Conservation (phyloP, 768 basidiomycete genomes). For the Phaeolepiota aurea region DNA sequence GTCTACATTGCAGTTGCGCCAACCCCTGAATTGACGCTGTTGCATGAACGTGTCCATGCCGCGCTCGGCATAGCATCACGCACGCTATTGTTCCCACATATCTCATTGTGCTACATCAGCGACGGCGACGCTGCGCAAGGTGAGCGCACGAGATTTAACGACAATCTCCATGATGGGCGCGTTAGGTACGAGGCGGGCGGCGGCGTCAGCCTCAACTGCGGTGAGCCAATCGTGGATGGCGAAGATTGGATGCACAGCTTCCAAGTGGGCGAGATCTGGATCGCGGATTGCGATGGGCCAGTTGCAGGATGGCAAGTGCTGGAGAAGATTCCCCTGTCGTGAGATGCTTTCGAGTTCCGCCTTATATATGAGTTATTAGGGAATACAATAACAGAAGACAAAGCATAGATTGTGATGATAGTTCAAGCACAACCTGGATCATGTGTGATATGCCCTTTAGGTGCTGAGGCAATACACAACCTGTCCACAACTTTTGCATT, state of each 20-base stretch:
- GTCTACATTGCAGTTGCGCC: conserved; percentile 49
- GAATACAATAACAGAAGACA: too few relatives aligned
- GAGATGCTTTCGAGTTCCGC: too few relatives aligned
- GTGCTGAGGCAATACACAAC: too few relatives aligned
- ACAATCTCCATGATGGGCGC: conserved; percentile 29
- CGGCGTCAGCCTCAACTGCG: conserved; percentile 21
- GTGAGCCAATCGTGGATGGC: conserved; percentile 14
- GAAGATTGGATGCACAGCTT: conserved; percentile 35
- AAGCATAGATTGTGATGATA: too few relatives aligned
- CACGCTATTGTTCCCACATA: conserved; percentile 60
- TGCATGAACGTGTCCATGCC: conserved; percentile 42
- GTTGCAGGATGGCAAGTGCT: conserved; percentile 51
- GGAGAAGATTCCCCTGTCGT: conserved; percentile 18
- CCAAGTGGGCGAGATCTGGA: conserved; percentile 45
- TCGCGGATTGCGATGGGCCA: conserved; percentile 49
- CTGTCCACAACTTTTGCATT: too few relatives aligned
- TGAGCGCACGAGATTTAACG: conserved; percentile 41
- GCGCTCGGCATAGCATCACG: conserved; percentile 26
- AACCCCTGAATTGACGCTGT: conserved; percentile 31
- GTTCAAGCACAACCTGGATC: too few relatives aligned
- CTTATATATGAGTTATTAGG: too few relatives aligned
- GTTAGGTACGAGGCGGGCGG: conserved; percentile 15
- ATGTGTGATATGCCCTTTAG: too few relatives aligned
- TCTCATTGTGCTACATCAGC: conserved; percentile 67
- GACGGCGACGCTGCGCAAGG: conserved; percentile 48